Evolutionary conservation across 78 protist genomes (phyloP).

Genomic region (Pelomyxa schiedti): DNA sequence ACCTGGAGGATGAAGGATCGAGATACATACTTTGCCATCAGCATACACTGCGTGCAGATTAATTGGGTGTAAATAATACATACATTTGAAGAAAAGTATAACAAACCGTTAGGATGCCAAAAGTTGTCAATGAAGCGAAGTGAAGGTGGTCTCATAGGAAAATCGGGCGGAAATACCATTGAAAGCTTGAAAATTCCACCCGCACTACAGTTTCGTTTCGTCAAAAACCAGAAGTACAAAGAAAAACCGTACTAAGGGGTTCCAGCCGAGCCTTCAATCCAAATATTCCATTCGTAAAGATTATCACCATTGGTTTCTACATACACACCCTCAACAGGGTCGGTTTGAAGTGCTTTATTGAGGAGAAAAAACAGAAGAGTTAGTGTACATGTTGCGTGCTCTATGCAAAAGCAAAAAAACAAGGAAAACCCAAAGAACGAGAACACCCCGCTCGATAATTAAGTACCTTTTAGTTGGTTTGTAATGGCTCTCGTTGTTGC

Average conservation of each 20-base stretch:
- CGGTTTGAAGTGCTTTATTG: conserved; percentile 32
- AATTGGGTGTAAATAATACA: too few species aligned
- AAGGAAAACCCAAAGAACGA: too few species aligned
- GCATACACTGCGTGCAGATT: conserved; percentile 24
- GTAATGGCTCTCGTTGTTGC: too few species aligned
- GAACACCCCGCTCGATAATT: too few species aligned
- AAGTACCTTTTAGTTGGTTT: too few species aligned
- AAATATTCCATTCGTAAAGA: conserved; percentile 26
- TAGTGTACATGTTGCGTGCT: too few species aligned
- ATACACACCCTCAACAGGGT: conserved; percentile 27
- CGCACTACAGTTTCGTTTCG: conserved; percentile 14
- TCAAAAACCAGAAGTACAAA: neutral
- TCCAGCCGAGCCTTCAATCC: conserved; percentile 40
- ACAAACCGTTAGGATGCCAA: conserved; percentile 82
- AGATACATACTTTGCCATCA: conserved; percentile 76
- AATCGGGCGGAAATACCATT: conserved; percentile 58
- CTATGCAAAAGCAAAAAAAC: too few species aligned
- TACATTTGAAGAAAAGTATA: too few species aligned
- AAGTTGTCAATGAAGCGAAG: conserved; percentile 44
- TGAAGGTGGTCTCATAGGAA: conserved; percentile 68
- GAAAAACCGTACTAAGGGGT: conserved; percentile 23
- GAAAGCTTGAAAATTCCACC: conserved; percentile 42
- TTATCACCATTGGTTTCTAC: conserved; percentile 18
- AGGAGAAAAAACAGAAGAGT: too few species aligned
- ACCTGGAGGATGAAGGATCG: conserved; percentile 77